Evolutionary conservation across 1,284 basidiomycete genomes (phyloP), one percentile per base, ranked within the genome.

Genomic region (Cutaneotrichosporon sp.): DNA sequence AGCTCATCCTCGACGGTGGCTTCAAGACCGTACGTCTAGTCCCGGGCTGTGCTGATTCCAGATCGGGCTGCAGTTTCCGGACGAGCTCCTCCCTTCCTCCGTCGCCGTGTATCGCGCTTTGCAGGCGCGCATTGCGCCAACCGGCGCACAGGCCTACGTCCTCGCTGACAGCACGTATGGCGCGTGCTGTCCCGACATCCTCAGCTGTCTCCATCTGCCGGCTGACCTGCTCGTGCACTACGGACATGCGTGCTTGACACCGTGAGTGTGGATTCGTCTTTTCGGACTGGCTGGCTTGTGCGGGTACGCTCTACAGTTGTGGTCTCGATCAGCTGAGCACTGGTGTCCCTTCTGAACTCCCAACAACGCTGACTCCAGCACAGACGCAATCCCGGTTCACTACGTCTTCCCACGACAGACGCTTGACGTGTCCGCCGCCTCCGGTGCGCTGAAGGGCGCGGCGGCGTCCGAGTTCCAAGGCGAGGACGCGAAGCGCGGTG

Each of bases 151-250:
- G 70, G 83, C 93, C 31, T 98, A 95, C 76, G 89, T 98, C 6
- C 85, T 97, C 21, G 95, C 95, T 14, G 96, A 98, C 80, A 98
- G 95, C 31, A 97, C 94, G 32, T 98, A 98, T 79, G 96, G 95
- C 77, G 94, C 90, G 73, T 99, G 96, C 76, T 99, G 96, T 76
- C 93, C 97, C 5, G 97, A 99, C 76, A 91, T 98, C 73, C 90
- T 99, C 4, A 91, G 93, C 9, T 95, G 96, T 6, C 89, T 94
- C 69, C 97, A 99, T 76, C 89, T 96, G 50, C 88, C 95, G 68
- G 93, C 95, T 0, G 91, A 98, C 73, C 86, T 90, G 10, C 85
- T 98, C 65, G 89, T 99, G 6, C 96, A 99, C 76, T 98, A 97
- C 74, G 96, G 97, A 0, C 92, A 97, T 81, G 94, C 96, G 0